Evolutionary conservation across 2,329 filamentous ascomycete genomes (phyloP), one percentile per base, ranked within the genome.

Genomic region (Penicillium concentricum): DNA sequence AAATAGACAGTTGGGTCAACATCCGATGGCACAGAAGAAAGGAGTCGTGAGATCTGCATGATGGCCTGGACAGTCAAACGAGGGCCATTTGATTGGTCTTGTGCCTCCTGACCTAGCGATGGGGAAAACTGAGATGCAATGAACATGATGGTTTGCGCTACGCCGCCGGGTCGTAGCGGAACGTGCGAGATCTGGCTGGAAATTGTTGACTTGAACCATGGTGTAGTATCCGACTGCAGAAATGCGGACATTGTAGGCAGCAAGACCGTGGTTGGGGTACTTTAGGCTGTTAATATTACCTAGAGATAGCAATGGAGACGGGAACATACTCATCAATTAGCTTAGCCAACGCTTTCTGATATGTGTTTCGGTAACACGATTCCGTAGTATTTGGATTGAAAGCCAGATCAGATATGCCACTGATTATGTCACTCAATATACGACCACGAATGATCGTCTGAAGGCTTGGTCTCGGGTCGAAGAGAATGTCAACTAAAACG

Each of bases 21-120:
- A 15, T 65, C 70, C 28, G 73, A 72, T 0, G 76, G 76, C 5
- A 78, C 72, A 41, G 75, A 76, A 1, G 75, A 76, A 8, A 78
- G 67, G 20, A 78, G 59, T 28, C 69, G 70, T 5, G 76, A 78
- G 2, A 71, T 73, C 45, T 77, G 76, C 74, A 77, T 77, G 10
- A 78, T 77, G 2, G 74, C 73, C 53, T 77, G 73, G 6, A 78
- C 71, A 3, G 76, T 78, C 18, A 78, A 71, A 49, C 70, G 70
- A 12, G 76, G 74, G 0, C 74, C 75, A 49, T 62, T 67, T 1
- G 70, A 69, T 15, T 61, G 55, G 38, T 69, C 61, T 45, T 72
- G 69, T 7, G 69, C 63, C 56, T 70, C 70, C 13, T 72, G 64
- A 4, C 74, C 75, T 10, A 78, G 63, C 1, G 72, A 67, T 9